Evolutionary conservation across 805 yeast genomes (phyloP), one percentile per base, ranked within the genome.

Genomic region (Hyphopichia homilentoma): DNA sequence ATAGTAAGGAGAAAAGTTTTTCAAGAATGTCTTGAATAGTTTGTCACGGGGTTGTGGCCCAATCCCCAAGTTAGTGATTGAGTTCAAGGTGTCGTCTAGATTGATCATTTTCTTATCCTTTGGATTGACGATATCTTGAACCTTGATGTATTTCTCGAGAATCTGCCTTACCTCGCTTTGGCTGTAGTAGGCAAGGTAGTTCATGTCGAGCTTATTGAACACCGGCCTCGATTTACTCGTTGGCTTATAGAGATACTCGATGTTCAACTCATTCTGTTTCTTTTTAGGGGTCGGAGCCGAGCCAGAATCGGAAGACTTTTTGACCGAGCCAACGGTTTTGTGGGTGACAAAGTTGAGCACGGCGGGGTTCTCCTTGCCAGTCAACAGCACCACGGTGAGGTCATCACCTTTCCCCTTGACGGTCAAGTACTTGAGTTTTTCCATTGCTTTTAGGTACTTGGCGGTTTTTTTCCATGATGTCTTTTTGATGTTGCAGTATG

Each of bases 391-490:
- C 14, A 90, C 65, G 1, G 73, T 69, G 17, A 88, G 61, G 47
- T 84, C 94, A 37, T 89, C 96, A 23, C 81, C 93, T 48, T 86
- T 84, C 6, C 95, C 97, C 44, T 88, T 86, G 16, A 81, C 54
- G 35, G 77, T 78, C 15, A 93, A 39, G 34, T 80, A 74, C 1
- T 77, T 77, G 27, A 70, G 68, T 52, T 87, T 90, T 43, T 85
- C 96, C 80, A 89, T 86, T 5, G 84, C 79, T 50, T 87, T 90
- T 34, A 90, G 60, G 48, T 81, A 87, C 54, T 88, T 89, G 9
- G 88, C 73, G 4, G 90, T 77, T 50, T 90, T 90, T 56, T 84
- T 88, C 95, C 95, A 90, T 3, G 88, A 75, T 0, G 96, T 79
- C 49, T 78, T 82, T 56, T 88, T 89, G 37, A 84, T 72, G 43